Percentiles rank a stretch among this genome's conserved stretches.
These are phyloP conservation scores for Carnegiea gigantea DNA, from an alignment of 179 eudicot species.

Conservation along the genomic window DNA sequence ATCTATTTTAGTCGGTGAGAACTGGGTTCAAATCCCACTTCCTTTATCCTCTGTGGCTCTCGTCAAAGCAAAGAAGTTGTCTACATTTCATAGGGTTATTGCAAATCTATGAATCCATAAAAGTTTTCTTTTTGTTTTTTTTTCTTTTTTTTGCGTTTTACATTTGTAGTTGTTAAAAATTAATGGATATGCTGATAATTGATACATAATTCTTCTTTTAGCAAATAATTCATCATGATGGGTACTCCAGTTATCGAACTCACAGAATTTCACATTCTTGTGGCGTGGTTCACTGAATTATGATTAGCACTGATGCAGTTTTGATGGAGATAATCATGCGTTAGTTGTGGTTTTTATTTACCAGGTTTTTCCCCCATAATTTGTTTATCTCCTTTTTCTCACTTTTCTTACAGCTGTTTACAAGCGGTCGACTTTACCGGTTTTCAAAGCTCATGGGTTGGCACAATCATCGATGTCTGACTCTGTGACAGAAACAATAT, in stretches of 20 bases:
- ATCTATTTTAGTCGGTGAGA: constrained; percentile 77
- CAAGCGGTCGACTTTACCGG: constrained; percentile 82
- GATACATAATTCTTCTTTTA: too few relatives aligned
- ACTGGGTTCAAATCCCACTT: not conserved
- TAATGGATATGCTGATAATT: too few relatives aligned
- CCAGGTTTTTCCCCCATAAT: not conserved
- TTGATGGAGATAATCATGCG: not conserved
- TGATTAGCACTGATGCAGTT: not conserved
- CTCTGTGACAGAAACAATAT: constrained; percentile 85
- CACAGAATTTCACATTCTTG: not conserved
- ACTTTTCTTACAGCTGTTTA: constrained; percentile 61
- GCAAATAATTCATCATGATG: not conserved
- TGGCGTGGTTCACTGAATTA: not conserved
- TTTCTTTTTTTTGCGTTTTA: not conserved
- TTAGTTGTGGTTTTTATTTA: not conserved
- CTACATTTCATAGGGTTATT: not conserved
- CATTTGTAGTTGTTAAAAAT: not conserved
- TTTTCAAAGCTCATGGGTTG: constrained; percentile 84
- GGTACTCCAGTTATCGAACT: not conserved
- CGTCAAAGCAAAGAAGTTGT: not conserved
- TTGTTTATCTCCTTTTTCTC: constrained; percentile 10
- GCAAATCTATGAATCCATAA: not conserved
- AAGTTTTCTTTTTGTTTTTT: not conserved
- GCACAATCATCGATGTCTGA: constrained; percentile 93
- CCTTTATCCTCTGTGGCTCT: not conserved